Percentiles rank a stretch among this genome's conserved stretches.
Conservation (phyloP, 768 basidiomycete species). For the Amanita inopinata region DNA sequence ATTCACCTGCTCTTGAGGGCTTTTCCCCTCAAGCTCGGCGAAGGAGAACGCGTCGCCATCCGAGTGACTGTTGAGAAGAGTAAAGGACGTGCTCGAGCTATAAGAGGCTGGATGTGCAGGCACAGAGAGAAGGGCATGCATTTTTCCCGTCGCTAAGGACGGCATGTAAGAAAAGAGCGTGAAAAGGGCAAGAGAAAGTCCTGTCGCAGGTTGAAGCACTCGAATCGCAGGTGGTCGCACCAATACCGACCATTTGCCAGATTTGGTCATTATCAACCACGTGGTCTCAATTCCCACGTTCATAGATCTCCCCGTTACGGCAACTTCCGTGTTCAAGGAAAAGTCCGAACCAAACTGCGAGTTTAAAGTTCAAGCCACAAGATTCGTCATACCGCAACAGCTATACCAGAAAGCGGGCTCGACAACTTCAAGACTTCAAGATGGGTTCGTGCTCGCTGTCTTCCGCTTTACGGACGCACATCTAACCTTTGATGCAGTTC, state of each 20-base stretch:
- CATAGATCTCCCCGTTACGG: slow-evolving; percentile 10
- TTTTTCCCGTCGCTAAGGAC: neutral
- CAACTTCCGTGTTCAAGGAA: slow-evolving; percentile 9
- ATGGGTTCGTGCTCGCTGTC: slow-evolving; percentile 45
- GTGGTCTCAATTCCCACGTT: neutral
- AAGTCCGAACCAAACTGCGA: slow-evolving; percentile 19
- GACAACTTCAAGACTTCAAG: slow-evolving; percentile 49
- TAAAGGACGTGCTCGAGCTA: slow-evolving; percentile 1
- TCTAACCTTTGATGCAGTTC: slow-evolving; percentile 44
- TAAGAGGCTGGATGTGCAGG: neutral
- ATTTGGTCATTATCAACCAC: neutral
- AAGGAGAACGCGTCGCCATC: slow-evolving; percentile 21
- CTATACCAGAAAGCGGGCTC: slow-evolving; percentile 25
- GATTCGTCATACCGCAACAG: slow-evolving; percentile 12
- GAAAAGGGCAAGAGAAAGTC: neutral
- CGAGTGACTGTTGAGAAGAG: neutral
- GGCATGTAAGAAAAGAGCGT: neutral
- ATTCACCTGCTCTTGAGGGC: slow-evolving; percentile 34
- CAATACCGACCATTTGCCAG: neutral
- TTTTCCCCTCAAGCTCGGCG: slow-evolving; percentile 37
- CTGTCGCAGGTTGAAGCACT: neutral
- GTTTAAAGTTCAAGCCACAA: slow-evolving; percentile 40
- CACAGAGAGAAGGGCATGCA: neutral
- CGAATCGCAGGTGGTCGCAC: no score
- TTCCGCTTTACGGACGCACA: slow-evolving; percentile 11